phyloP scores from a whole-genome alignment of 140 eudicot genomes.

The Artemisia princeps region DNA sequence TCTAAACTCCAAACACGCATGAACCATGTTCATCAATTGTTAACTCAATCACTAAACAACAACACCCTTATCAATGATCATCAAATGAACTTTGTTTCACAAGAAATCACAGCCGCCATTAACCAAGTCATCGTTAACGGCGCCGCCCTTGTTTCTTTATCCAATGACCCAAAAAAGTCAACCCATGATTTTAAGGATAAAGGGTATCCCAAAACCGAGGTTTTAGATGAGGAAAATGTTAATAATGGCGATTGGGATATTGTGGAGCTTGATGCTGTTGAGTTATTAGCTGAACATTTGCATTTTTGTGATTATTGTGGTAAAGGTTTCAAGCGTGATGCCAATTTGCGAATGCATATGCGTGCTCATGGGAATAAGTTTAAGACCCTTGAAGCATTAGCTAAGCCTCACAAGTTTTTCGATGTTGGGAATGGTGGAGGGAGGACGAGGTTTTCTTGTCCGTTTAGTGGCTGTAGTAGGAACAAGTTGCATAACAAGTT shows the following conservation, averaged over 20 bases:
- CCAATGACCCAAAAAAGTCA: not conserved
- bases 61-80: constrained; percentile 34
- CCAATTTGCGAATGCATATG: constrained; percentile 92
- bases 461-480: constrained; percentile 62
- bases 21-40: constrained; percentile 53
- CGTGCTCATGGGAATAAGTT: constrained; percentile 81
- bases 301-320: constrained; percentile 85
- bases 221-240: constrained; percentile 3
- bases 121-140: constrained; percentile 61
- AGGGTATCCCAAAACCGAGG: constrained; percentile 35
- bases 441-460: constrained; percentile 68
- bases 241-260: constrained; percentile 33
- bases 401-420: constrained; percentile 47
- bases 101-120: constrained; percentile 64
- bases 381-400: constrained; percentile 64
- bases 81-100: constrained; percentile 42
- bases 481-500: constrained; percentile 60
- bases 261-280: constrained; percentile 70
- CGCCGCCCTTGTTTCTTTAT: constrained; percentile 44
- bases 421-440: not conserved
- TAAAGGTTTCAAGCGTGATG: constrained; percentile 93
- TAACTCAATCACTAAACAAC: constrained; percentile 47
- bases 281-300: constrained; percentile 66
- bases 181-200: not conserved
- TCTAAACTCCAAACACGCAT: constrained; percentile 41